phyloP scores from a whole-genome alignment of 192 early-diverging fungal genomes.

The Backusella morwellensis region DNA sequence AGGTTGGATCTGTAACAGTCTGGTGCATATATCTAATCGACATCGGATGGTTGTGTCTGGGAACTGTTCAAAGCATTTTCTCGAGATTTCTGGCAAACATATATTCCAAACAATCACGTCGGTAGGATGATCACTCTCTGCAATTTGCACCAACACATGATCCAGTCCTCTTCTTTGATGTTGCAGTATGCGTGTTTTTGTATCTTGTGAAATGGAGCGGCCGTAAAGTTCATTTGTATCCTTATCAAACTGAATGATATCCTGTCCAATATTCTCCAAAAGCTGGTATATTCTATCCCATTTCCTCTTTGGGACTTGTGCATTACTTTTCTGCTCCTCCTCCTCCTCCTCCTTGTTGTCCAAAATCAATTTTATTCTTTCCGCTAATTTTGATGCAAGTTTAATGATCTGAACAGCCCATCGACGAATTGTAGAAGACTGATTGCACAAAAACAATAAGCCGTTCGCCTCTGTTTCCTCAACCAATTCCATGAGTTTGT shows the following conservation, averaged over 20 bases:
- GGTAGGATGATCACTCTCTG: slow-evolving; percentile 50
- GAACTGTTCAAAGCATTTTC: slow-evolving; percentile 58
- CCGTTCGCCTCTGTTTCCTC: slow-evolving; percentile 77
- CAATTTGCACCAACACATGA: slow-evolving; percentile 58
- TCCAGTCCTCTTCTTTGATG: slow-evolving; percentile 48
- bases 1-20: slow-evolving; percentile 63
- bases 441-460: slow-evolving; percentile 66
- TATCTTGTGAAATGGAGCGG: slow-evolving; percentile 37
- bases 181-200: slow-evolving; percentile 44
- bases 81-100: slow-evolving; percentile 64
- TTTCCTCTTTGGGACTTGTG: not conserved
- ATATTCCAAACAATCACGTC: slow-evolving; percentile 68
- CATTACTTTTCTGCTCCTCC: not conserved
- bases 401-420: slow-evolving; percentile 62
- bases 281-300: slow-evolving; percentile 38
- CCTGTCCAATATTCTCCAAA: slow-evolving; percentile 37
- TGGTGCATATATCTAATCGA: slow-evolving; percentile 56
- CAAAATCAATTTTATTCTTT: slow-evolving; percentile 25
- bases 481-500: slow-evolving; percentile 45
- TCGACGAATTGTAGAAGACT: slow-evolving; percentile 52
- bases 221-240: slow-evolving; percentile 42
- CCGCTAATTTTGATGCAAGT: slow-evolving; percentile 50
- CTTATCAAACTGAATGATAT: slow-evolving; percentile 52
- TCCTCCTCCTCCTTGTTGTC: not conserved
- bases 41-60: slow-evolving; percentile 43